Evolutionary conservation across 2,329 filamentous ascomycete species (phyloP), one percentile per base, ranked within the genome.

Genomic region (Leptographium procerum): DNA sequence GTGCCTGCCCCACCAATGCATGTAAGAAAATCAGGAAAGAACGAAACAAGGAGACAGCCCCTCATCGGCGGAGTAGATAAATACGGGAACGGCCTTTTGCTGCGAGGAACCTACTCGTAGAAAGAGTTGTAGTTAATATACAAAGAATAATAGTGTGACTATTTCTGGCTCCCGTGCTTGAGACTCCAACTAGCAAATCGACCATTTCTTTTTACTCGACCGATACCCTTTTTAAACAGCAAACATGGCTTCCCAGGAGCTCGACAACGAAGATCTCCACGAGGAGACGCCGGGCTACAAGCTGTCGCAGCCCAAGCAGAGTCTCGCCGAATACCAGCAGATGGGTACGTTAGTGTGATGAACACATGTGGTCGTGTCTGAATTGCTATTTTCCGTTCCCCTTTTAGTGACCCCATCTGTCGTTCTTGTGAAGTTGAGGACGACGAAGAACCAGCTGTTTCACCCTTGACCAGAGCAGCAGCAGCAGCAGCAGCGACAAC

Each of bases 251-350:
- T 81, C 84, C 67, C 77, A 82, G 69, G 77, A 82, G 69, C 82
- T n/a, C n/a, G n/a, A 89, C 45, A 59, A 62, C 14, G 90, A 96
- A 62, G 92, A 97, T 69, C 84, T 92, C 65, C 79, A 88, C 73
- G 87, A 94, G 77, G 82, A 87, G 77, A 96, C 91, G 65, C 86
- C 91, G 76, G 92, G 92, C 71, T 97, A 96, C 86, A 96, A 95
- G 84, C 88, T 96, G 70, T 91, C 90, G 66, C 90, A 96, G 83
- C 81, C 81, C 63, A 96, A 96, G 86, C 96, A 97, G 83, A 95
- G 89, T 67, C 81, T 99, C 69, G 89, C 92, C 64, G 89, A 96
- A 74, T 96, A 96, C 76, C 82, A 92, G 70, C 81, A 96, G 73
- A 87, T 99, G 76, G 94, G 91, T 64, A 56, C 33, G 62, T 95